Conservation (phyloP, 2,329 filamentous ascomycete species). For the Apiospora phragmitis region DNA sequence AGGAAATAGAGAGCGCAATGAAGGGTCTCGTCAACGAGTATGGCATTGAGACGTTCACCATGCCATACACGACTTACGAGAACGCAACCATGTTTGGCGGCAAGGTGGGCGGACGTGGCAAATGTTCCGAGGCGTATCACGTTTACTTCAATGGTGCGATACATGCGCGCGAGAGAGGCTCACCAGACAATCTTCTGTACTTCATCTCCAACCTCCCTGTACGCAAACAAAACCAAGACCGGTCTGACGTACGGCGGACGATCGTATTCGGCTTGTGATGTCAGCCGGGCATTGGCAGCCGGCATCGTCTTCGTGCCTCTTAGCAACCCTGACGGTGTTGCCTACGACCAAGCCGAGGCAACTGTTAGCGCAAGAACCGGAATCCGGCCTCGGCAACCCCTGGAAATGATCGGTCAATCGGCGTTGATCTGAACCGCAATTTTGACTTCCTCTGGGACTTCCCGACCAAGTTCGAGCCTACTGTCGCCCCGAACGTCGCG, state of each 20-base stretch:
- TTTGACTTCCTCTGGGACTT: slow-evolving; percentile 61
- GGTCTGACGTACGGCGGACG: slow-evolving; percentile 54
- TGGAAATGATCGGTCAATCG: slow-evolving; percentile 34
- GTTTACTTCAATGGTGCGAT: slow-evolving; percentile 55
- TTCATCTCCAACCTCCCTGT: slow-evolving; percentile 57
- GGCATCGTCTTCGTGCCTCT: slow-evolving; percentile 55
- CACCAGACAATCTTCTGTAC: slow-evolving; percentile 56
- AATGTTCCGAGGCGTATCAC: slow-evolving; percentile 42
- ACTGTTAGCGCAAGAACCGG: slow-evolving; percentile 58
- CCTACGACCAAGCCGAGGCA: slow-evolving; percentile 49
- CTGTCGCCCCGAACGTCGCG: slow-evolving; percentile 38
- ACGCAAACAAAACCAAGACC: slow-evolving; percentile 47
- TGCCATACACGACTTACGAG: slow-evolving; percentile 43
- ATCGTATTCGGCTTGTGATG: slow-evolving; percentile 51
- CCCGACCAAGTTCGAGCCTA: slow-evolving; percentile 39
- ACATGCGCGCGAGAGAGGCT: slow-evolving; percentile 59
- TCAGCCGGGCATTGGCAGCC: slow-evolving; percentile 48
- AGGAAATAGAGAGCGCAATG: slow-evolving; percentile 41
- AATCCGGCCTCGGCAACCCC: slow-evolving; percentile 41
- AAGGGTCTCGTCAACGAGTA: slow-evolving; percentile 40
- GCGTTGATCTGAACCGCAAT: slow-evolving; percentile 58
- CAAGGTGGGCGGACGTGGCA: slow-evolving; percentile 43
- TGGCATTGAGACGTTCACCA: slow-evolving; percentile 38
- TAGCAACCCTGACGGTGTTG: slow-evolving; percentile 54
- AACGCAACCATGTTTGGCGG: slow-evolving; percentile 38